These are phyloP conservation scores for Aureobasidium lini DNA, from an alignment of 2,329 filamentous ascomycete species.

Conservation along the genomic window DNA sequence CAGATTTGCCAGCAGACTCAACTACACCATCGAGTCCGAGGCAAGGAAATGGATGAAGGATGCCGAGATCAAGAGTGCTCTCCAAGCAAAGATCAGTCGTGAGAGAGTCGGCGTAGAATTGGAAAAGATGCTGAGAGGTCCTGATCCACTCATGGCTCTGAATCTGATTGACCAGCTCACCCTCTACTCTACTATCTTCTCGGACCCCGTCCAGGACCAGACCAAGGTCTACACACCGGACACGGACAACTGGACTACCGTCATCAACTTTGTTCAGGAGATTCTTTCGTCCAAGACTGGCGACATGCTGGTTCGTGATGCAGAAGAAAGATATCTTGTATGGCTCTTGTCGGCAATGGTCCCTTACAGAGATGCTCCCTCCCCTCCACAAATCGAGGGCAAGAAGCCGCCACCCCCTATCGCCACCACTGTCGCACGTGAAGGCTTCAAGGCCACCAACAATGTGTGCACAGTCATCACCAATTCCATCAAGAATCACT, in stretches of 20 bases:
- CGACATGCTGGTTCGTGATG: constrained; percentile 47
- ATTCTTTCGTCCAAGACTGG: constrained; percentile 34
- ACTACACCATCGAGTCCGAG: constrained; percentile 66
- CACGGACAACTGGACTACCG: constrained; percentile 51
- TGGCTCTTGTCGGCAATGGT: constrained; percentile 71
- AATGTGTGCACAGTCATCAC: constrained; percentile 63
- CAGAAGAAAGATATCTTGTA: constrained; percentile 60
- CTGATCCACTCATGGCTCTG: constrained; percentile 55
- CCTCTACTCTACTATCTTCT: constrained; percentile 68
- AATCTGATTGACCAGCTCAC: constrained; percentile 57
- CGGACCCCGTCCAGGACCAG: constrained; percentile 49
- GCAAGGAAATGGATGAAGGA: constrained; percentile 70
- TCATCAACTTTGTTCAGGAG: constrained; percentile 56
- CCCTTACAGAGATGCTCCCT: constrained; percentile 58
- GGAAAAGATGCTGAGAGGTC: constrained; percentile 83
- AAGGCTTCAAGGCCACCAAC: constrained; percentile 74
- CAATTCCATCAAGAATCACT: constrained; percentile 54
- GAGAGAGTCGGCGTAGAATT: constrained; percentile 83
- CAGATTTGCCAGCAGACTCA: constrained; percentile 78
- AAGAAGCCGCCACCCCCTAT: constrained; percentile 51
- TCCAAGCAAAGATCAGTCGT: constrained; percentile 84
- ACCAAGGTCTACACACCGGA: constrained; percentile 48
- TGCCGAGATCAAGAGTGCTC: constrained; percentile 64
- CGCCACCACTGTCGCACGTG: constrained; percentile 58
- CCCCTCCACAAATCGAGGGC: constrained; percentile 32